phyloP scores from a whole-genome alignment of 768 basidiomycete genomes.

The Leccinum rimulosum region DNA sequence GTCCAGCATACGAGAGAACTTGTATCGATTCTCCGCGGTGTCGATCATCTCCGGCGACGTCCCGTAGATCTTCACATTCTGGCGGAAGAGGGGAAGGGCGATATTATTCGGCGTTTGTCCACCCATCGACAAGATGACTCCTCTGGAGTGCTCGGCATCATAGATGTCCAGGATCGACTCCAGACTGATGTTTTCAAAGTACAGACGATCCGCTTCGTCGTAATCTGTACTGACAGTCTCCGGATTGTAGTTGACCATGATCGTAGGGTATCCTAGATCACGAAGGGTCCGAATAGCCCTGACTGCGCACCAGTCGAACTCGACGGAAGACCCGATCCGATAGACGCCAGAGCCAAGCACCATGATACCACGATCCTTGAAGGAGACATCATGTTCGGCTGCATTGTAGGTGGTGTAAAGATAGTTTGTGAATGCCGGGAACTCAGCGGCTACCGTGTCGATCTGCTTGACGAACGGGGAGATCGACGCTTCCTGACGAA shows the following conservation, averaged over 20 bases:
- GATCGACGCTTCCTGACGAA: conserved; percentile 82
- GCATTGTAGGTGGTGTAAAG: conserved; percentile 98
- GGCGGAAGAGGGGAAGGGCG: conserved; percentile 89
- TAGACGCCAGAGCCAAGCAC: conserved; percentile 98
- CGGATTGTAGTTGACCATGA: conserved; percentile 99
- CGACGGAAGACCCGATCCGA: conserved; percentile 97
- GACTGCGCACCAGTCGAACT: conserved; percentile 99
- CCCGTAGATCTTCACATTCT: conserved; percentile 98
- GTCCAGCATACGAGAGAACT: conserved; percentile 96
- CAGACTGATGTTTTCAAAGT: conserved; percentile 97
- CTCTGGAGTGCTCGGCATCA: conserved; percentile 82
- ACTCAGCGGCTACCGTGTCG: conserved; percentile 98
- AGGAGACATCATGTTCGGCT: conserved; percentile 87
- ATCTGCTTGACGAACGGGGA: conserved; percentile 97
- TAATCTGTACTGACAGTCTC: conserved; percentile 99
- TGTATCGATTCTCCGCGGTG: conserved; percentile 98
- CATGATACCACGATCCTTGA: conserved; percentile 92
- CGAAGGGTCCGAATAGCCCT: conserved; percentile 94
- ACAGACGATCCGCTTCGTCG: conserved; percentile 96
- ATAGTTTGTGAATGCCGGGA: conserved; percentile 98
- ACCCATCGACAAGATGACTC: conserved; percentile 96
- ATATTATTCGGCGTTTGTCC: conserved; percentile 99
- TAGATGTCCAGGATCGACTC: conserved; percentile 98
- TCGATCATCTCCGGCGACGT: conserved; percentile 99
- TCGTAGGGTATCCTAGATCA: conserved; percentile 89